phyloP scores from a whole-genome alignment of 805 yeast species.

The Kluyveromyces aestuarii region DNA sequence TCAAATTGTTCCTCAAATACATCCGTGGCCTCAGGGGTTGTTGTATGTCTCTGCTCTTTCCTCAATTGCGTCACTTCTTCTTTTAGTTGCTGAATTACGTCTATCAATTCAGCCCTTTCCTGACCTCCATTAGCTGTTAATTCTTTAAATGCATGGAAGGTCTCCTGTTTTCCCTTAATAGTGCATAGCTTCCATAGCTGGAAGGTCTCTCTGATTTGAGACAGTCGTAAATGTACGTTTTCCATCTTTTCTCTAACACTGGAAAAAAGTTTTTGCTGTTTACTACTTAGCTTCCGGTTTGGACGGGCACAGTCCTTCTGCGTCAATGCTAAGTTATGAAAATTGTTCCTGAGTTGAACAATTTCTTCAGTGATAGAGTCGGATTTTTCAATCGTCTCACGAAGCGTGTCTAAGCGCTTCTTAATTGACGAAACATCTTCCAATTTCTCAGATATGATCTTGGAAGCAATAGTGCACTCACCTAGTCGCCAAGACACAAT shows the following conservation, averaged over 20 bases:
- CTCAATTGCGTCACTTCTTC: conserved; percentile 14
- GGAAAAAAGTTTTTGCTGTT: conserved; percentile 15
- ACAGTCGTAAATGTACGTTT: conserved; percentile 8
- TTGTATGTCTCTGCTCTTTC: neutral
- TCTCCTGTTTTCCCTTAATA: conserved; percentile 8
- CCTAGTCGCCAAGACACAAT: conserved; percentile 32
- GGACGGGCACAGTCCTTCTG: conserved; percentile 3
- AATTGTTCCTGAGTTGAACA: conserved; percentile 4
- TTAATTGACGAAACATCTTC: neutral
- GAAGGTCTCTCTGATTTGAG: conserved; percentile 12
- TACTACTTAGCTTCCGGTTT: conserved; percentile 13
- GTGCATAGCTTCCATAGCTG: conserved; percentile 16
- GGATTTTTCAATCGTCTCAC: neutral
- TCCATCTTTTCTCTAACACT: conserved; percentile 17
- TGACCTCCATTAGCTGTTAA: conserved; percentile 10
- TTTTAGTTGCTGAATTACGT: conserved; percentile 16
- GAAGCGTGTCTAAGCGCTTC: neutral
- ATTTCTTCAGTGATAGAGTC: neutral
- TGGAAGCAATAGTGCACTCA: conserved; percentile 16
- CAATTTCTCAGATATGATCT: neutral
- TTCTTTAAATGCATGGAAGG: conserved; percentile 11
- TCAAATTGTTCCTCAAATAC: neutral
- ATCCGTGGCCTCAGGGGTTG: neutral
- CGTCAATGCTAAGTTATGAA: conserved; percentile 7
- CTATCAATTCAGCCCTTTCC: conserved; percentile 12